A percentile compares a stretch with the other conserved stretches of the same genome.
Conservation (phyloP, 805 yeast species). For the Zygosaccharomyces lentus region DNA sequence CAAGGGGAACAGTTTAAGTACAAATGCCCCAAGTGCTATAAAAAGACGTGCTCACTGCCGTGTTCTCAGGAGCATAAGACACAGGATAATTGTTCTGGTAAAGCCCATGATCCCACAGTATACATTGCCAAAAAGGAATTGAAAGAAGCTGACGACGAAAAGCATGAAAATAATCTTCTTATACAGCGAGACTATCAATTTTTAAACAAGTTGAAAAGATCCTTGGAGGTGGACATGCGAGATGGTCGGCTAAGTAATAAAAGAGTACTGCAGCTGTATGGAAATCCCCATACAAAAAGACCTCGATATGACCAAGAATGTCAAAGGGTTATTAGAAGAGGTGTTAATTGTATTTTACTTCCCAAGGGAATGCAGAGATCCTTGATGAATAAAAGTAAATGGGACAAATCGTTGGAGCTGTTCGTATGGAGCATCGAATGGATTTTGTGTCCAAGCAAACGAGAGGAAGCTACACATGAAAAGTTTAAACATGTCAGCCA, state of each 20-base stretch:
- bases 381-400: conserved; percentile 58
- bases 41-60: conserved; percentile 60
- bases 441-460: conserved; percentile 39
- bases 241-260: conserved; percentile 46
- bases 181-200: conserved; percentile 85
- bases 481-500: conserved; percentile 37
- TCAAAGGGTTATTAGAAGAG: conserved; percentile 46
- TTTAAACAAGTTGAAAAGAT: conserved; percentile 54
- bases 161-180: conserved; percentile 37
- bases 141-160: conserved; percentile 34
- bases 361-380: conserved; percentile 77
- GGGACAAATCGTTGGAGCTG: conserved; percentile 56
- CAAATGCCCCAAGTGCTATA: conserved; percentile 74
- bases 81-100: conserved; percentile 61
- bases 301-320: conserved; percentile 15
- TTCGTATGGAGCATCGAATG: conserved; percentile 83
- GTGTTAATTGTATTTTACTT: conserved; percentile 56
- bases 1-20: conserved; percentile 48
- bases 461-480: conserved; percentile 17
- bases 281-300: conserved; percentile 15
- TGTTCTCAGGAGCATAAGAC: conserved; percentile 72
- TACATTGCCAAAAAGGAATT: conserved; percentile 51
- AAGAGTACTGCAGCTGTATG: conserved; percentile 36
- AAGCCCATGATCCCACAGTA: conserved; percentile 49
- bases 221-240: conserved; percentile 51